Percentiles rank a stretch among this genome's conserved stretches.
Evolutionary conservation across 2,329 filamentous ascomycete genomes (phyloP).

Genomic region (Basipetospora chlamydospora): DNA sequence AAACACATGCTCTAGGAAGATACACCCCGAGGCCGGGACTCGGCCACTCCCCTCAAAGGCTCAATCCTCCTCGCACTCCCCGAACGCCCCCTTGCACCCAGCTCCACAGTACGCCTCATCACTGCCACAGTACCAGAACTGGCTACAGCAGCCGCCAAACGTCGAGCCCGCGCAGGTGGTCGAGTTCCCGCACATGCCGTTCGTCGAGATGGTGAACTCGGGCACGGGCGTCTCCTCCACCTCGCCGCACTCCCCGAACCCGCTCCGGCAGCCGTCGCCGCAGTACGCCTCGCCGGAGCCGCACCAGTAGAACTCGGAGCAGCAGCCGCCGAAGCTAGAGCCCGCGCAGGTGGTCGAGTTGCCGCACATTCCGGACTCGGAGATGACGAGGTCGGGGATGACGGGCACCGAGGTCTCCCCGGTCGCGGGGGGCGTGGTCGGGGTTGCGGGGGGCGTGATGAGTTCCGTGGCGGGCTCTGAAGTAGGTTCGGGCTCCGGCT

Average conservation of each 20-base stretch:
- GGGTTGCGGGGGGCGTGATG: neutral
- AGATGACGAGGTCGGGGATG: neutral
- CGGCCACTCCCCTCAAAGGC: no score
- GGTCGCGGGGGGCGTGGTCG: constrained; percentile 3
- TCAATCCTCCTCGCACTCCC: constrained; percentile 14
- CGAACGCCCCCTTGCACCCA: constrained; percentile 20
- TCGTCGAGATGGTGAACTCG: constrained; percentile 1
- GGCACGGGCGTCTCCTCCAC: neutral
- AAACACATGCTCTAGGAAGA: no score
- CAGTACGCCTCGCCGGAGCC: constrained; percentile 16
- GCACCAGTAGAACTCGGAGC: constrained; percentile 26
- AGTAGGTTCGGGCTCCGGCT: neutral
- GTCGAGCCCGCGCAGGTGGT: constrained; percentile 20
- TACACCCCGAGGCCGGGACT: no score
- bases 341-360: constrained; percentile 19
- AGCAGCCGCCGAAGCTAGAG: constrained; percentile 22
- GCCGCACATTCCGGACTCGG: constrained; percentile 15
- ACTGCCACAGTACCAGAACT: constrained; percentile 24
- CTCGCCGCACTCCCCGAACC: constrained; percentile 18
- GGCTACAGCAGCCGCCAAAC: constrained; percentile 25
- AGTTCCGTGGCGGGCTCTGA: neutral
- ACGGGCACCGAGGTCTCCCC: constrained; percentile 1
- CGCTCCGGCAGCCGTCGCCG: constrained; percentile 18
- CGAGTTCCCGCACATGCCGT: constrained; percentile 17
- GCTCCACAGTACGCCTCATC: constrained; percentile 14